Conservation (phyloP, 768 basidiomycete genomes). For the Paxillus ammoniavirescens region DNA sequence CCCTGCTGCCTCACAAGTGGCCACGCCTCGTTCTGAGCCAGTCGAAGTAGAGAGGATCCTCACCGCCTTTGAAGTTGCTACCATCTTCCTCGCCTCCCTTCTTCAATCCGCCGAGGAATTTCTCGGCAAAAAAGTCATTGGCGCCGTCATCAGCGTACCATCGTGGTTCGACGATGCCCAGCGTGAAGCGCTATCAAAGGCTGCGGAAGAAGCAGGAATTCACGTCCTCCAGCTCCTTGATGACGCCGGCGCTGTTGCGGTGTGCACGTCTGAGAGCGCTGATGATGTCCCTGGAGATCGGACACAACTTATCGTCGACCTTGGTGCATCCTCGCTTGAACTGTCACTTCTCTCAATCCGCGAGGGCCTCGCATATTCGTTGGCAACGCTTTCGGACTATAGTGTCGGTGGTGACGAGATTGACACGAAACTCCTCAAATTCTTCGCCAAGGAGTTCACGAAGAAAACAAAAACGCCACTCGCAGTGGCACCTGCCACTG, state of each 20-base stretch:
- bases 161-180: slow-evolving; percentile 70
- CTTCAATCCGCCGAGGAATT: slow-evolving; percentile 88
- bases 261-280: slow-evolving; percentile 48
- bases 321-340: slow-evolving; percentile 72
- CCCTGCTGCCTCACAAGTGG: slow-evolving; percentile 62
- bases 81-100: slow-evolving; percentile 83
- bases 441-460: slow-evolving; percentile 94
- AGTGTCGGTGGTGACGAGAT: slow-evolving; percentile 67
- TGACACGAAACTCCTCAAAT: slow-evolving; percentile 81
- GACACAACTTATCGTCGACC: slow-evolving; percentile 78
- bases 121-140: slow-evolving; percentile 73
- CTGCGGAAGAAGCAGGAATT: slow-evolving; percentile 79
- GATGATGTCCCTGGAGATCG: slow-evolving; percentile 53
- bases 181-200: slow-evolving; percentile 65
- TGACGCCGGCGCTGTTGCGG: slow-evolving; percentile 73
- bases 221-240: slow-evolving; percentile 84
- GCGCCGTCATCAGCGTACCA: slow-evolving; percentile 84
- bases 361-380: slow-evolving; percentile 66
- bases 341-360: slow-evolving; percentile 72
- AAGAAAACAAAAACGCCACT: slow-evolving; percentile 89
- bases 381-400: slow-evolving; percentile 49
- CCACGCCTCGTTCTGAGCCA: slow-evolving; percentile 77
- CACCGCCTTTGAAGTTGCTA: slow-evolving; percentile 78
- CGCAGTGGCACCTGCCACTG: slow-evolving; percentile 56
- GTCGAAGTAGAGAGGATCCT: slow-evolving; percentile 64